These are phyloP conservation scores for Metschnikowia cerradonensis DNA, from an alignment of 805 yeast genomes.

Conservation along the genomic window DNA sequence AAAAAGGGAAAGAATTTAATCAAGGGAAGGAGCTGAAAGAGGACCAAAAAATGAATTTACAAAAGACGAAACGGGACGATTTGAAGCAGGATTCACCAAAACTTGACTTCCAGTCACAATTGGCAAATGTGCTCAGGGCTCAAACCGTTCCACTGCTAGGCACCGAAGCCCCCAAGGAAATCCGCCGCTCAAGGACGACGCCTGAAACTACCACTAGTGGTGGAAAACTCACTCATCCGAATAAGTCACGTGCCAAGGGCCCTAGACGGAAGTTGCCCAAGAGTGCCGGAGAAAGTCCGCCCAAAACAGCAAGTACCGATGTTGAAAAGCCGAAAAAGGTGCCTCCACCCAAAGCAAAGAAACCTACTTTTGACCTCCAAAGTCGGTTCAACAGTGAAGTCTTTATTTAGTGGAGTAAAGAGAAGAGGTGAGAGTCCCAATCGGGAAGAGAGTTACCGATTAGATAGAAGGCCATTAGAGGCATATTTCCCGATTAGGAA, in stretches of 20 bases:
- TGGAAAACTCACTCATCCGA: conserved; percentile 38
- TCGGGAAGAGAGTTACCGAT: not conserved
- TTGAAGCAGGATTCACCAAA: not conserved
- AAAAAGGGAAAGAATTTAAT: too few relatives aligned
- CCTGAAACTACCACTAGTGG: conserved; percentile 2
- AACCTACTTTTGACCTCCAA: conserved; percentile 10
- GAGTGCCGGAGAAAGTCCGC: not conserved
- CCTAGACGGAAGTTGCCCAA: conserved; percentile 50
- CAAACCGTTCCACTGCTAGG: conserved; percentile 24
- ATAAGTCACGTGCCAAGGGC: conserved; percentile 46
- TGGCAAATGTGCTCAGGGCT: conserved; percentile 27
- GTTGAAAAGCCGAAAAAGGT: conserved; percentile 1
- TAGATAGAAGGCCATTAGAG: too few relatives aligned
- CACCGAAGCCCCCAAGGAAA: not conserved
- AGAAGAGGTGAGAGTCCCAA: too few relatives aligned
- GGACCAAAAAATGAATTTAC: not conserved
- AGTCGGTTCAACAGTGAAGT: conserved; percentile 30
- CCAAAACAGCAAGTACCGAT: not conserved
- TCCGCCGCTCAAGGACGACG: conserved; percentile 8
- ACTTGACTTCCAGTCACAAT: conserved; percentile 10
- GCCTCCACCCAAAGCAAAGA: conserved; percentile 17
- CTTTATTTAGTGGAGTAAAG: conserved; percentile 18
- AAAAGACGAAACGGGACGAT: not conserved
- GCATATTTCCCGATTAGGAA: too few relatives aligned
- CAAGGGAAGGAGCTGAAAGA: not conserved